phyloP scores from a whole-genome alignment of 2,329 filamentous ascomycete genomes.

The Calonectria pteridis region DNA sequence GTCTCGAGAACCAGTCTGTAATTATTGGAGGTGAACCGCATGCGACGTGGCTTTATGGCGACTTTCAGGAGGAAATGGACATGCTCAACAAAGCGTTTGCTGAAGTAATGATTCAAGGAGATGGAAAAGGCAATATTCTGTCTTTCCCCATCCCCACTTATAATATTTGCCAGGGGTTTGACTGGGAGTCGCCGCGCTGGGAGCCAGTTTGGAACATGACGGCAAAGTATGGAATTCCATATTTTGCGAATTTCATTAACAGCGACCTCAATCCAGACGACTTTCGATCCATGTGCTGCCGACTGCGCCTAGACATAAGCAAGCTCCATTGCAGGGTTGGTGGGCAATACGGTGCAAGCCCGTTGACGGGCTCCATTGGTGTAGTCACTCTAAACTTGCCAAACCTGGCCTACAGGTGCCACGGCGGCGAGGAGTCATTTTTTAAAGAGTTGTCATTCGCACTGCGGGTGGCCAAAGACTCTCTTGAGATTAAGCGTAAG shows the following conservation, averaged over 20 bases:
- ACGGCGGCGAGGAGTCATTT: constrained; percentile 24
- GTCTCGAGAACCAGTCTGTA: constrained; percentile 29
- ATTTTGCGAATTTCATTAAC: constrained; percentile 43
- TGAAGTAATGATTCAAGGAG: constrained; percentile 42
- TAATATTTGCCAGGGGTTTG: constrained; percentile 37
- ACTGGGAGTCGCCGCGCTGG: constrained; percentile 42
- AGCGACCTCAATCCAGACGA: constrained; percentile 42
- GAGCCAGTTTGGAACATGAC: constrained; percentile 42
- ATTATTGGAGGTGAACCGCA: constrained; percentile 36
- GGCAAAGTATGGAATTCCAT: constrained; percentile 41
- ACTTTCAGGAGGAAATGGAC: constrained; percentile 44
- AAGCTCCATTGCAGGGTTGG: constrained; percentile 41
- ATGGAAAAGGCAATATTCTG: constrained; percentile 42
- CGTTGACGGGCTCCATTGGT: constrained; percentile 36
- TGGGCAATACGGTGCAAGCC: constrained; percentile 39
- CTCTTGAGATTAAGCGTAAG: constrained; percentile 39
- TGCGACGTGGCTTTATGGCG: constrained; percentile 33
- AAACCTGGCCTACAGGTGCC: constrained; percentile 36
- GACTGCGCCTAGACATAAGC: constrained; percentile 38
- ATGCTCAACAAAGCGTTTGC: constrained; percentile 42
- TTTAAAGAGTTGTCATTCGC: constrained; percentile 25
- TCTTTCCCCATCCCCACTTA: constrained; percentile 42
- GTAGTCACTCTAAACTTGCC: constrained; percentile 40
- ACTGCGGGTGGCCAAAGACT: constrained; percentile 36
- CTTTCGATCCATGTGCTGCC: constrained; percentile 42